Conservation (phyloP, 1,284 basidiomycete species). For the Trametes hirsuta region DNA sequence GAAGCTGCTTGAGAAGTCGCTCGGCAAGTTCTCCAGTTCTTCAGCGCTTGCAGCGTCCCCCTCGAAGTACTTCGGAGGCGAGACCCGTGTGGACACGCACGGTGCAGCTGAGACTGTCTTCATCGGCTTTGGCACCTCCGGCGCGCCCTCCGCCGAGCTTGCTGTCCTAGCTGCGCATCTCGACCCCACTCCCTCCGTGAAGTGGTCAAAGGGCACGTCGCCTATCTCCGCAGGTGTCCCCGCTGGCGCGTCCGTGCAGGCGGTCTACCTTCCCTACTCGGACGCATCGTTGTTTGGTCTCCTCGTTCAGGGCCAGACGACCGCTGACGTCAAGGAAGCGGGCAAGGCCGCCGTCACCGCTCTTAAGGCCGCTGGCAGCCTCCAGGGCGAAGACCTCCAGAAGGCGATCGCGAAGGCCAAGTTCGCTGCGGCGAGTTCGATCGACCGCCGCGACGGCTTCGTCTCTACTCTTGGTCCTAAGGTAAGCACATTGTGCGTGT, state of each 20-base stretch:
- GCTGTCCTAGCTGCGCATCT: constrained; percentile 81
- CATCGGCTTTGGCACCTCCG: constrained; percentile 78
- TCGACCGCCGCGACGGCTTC: constrained; percentile 76
- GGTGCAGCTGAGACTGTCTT: constrained; percentile 75
- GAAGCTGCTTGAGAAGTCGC: constrained; percentile 72
- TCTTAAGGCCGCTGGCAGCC: constrained; percentile 61
- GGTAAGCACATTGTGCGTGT: constrained; percentile 39
- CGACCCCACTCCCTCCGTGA: constrained; percentile 73
- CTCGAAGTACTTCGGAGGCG: constrained; percentile 84
- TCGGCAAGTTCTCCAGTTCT: constrained; percentile 51
- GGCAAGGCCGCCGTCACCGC: constrained; percentile 68
- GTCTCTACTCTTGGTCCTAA: constrained; percentile 63
- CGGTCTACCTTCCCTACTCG: constrained; percentile 85
- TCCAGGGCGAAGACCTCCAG: constrained; percentile 76
- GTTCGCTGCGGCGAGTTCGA: constrained; percentile 72
- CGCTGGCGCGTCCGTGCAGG: constrained; percentile 59
- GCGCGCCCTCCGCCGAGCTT: constrained; percentile 67
- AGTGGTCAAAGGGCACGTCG: constrained; percentile 81
- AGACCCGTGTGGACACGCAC: constrained; percentile 71
- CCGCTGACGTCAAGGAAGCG: constrained; percentile 64
- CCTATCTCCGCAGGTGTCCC: constrained; percentile 64
- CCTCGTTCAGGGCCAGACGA: constrained; percentile 65
- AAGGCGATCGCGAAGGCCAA: constrained; percentile 86
- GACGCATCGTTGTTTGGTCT: constrained; percentile 88
- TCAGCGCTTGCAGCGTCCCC: constrained; percentile 43